These are phyloP conservation scores for Epithele typhae DNA, from an alignment of 768 basidiomycete genomes.

Conservation along the genomic window DNA sequence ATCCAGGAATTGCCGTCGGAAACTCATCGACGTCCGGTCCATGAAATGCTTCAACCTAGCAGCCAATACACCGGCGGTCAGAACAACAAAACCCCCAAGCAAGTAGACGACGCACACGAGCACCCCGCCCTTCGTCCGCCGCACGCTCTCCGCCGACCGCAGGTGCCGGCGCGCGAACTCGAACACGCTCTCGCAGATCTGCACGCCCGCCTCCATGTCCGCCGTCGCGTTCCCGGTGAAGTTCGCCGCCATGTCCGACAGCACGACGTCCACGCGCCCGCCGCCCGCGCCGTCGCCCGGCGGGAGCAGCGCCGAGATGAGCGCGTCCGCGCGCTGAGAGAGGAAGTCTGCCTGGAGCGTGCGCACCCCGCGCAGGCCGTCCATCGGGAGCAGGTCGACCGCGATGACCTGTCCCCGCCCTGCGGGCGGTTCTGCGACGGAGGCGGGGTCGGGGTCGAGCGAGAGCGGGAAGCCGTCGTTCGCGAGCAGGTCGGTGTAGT, in stretches of 20 bases:
- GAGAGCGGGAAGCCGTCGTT: constrained; percentile 7
- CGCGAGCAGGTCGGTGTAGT: background rate
- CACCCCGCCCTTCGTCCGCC: constrained; percentile 43
- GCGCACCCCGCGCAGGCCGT: constrained; percentile 67
- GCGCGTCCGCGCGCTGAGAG: constrained; percentile 39
- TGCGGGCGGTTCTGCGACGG: background rate
- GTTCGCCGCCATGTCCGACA: constrained; percentile 91
- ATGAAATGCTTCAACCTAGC: constrained; percentile 80
- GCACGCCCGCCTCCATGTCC: constrained; percentile 67
- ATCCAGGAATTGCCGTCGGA: constrained; percentile 52
- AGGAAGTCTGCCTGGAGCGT: constrained; percentile 80
- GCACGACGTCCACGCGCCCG: constrained; percentile 67
- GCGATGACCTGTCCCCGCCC: constrained; percentile 60
- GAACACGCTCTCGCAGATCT: constrained; percentile 72
- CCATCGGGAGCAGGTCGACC: constrained; percentile 75
- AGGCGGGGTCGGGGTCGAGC: too few species aligned
- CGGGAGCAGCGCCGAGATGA: constrained; percentile 38
- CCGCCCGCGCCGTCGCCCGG: constrained; percentile 24
- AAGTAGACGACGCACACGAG: constrained; percentile 47
- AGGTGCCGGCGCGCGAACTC: constrained; percentile 58
- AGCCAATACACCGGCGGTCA: constrained; percentile 7
- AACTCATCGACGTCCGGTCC: constrained; percentile 67
- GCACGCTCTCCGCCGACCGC: constrained; percentile 39
- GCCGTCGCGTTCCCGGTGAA: constrained; percentile 61
- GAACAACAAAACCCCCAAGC: constrained; percentile 2